Conservation (phyloP, 2,329 filamentous ascomycete species). For the Colletotrichum musae region DNA sequence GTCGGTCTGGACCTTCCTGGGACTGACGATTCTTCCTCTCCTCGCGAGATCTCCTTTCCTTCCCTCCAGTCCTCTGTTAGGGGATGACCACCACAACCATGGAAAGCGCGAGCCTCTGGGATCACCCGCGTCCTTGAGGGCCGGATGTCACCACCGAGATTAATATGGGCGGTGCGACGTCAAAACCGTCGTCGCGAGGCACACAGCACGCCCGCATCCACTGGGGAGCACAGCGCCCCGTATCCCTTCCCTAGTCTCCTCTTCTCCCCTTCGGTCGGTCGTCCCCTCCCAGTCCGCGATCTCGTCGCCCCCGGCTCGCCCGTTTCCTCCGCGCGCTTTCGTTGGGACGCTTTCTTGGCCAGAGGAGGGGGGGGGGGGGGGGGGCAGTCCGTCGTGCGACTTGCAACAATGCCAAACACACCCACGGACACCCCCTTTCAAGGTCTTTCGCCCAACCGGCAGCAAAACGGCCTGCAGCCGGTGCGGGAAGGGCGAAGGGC, state of each 20-base stretch:
- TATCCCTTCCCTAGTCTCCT: too few species aligned
- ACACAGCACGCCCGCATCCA: conserved; percentile 5
- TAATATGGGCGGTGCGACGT: conserved; percentile 13
- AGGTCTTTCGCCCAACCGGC: neutral
- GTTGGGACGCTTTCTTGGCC: neutral
- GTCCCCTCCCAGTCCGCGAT: too few species aligned
- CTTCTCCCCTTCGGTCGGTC: too few species aligned
- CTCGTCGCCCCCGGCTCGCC: too few species aligned
- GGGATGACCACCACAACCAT: too few species aligned
- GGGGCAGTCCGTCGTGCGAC: neutral
- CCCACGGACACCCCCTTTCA: neutral
- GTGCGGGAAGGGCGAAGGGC: neutral
- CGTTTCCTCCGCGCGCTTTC: neutral
- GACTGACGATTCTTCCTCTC: too few species aligned
- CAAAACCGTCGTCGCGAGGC: neutral
- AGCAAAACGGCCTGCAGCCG: conserved; percentile 21
- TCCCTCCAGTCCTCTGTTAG: too few species aligned
- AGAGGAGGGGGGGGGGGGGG: too few species aligned
- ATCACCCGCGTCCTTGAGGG: neutral
- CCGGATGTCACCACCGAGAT: conserved; percentile 3
- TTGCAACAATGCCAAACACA: neutral
- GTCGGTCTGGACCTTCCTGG: too few species aligned
- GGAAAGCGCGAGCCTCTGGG: too few species aligned
- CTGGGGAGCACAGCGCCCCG: too few species aligned
- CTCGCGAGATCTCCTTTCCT: too few species aligned